phyloP scores from a whole-genome alignment of 139 green algal species.

The Limnomonas spitsbergensis region DNA sequence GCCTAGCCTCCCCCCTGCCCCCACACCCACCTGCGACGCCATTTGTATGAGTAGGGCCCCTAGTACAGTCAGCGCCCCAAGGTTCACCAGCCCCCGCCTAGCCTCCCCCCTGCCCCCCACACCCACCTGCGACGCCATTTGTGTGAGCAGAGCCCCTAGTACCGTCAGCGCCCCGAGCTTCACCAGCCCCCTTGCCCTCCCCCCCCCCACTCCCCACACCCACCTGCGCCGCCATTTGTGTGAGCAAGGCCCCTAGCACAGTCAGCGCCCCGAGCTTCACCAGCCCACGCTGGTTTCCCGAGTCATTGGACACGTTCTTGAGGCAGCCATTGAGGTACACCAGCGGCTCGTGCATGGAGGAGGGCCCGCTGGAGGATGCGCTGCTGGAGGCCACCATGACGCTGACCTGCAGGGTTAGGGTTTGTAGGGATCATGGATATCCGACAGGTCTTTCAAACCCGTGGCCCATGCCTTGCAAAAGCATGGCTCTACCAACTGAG shows the following conservation, averaged over 20 bases:
- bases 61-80: background rate
- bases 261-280: conserved; percentile 35
- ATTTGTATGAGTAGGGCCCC: background rate
- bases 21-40: background rate
- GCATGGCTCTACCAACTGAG: too few species aligned
- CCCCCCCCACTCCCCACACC: too few species aligned
- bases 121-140: background rate
- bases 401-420: conserved; percentile 7
- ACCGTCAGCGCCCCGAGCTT: background rate
- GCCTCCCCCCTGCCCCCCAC: too few species aligned
- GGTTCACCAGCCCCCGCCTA: too few species aligned
- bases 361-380: background rate
- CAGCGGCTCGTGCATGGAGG: conserved; percentile 35
- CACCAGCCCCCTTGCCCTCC: too few species aligned
- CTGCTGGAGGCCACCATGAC: conserved; percentile 37
- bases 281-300: conserved; percentile 35
- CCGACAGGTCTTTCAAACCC: too few species aligned
- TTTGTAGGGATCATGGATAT: background rate
- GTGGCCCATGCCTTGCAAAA: too few species aligned
- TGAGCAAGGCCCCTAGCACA: conserved; percentile 16
- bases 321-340: conserved; percentile 44
- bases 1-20: too few species aligned
- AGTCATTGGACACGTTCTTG: conserved; percentile 48
- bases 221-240: background rate
- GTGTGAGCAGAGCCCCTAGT: background rate